Conservation (phyloP, 176 grass and related monocot species). For the Oryza glumipatula region DNA sequence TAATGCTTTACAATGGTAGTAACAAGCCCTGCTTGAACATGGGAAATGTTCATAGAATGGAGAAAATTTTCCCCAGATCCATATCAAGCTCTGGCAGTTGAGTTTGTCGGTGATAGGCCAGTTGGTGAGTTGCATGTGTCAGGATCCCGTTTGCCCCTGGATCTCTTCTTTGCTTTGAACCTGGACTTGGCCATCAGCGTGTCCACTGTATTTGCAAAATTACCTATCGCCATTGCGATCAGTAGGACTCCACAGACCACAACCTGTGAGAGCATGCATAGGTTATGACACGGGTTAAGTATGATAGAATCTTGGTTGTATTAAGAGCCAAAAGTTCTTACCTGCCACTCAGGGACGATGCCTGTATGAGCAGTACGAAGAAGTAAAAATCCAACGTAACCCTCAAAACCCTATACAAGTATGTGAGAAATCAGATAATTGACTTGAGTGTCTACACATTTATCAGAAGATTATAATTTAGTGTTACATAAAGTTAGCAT, state of each 20-base stretch:
- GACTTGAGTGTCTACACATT: neutral
- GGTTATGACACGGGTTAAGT: conserved; percentile 24
- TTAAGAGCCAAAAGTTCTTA: conserved; percentile 40
- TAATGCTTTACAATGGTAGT: conserved; percentile 54
- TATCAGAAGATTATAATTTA: conserved; percentile 16
- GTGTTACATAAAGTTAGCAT: conserved; percentile 11
- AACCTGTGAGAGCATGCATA: conserved; percentile 53
- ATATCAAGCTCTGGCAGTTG: conserved; percentile 41
- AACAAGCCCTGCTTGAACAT: conserved; percentile 35
- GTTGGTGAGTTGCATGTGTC: conserved; percentile 42
- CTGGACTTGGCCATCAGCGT: conserved; percentile 78
- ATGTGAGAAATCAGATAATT: neutral
- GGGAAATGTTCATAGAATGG: conserved; percentile 17
- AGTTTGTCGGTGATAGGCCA: conserved; percentile 37
- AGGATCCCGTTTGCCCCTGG: conserved; percentile 65
- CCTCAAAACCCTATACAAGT: conserved; percentile 81
- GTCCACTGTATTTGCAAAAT: conserved; percentile 88
- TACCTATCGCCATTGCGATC: conserved; percentile 93
- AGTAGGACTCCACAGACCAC: conserved; percentile 81
- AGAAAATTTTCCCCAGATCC: neutral
- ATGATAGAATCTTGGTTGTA: neutral
- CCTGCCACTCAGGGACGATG: conserved; percentile 87
- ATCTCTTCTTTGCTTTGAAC: conserved; percentile 89
- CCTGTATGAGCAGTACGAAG: conserved; percentile 72
- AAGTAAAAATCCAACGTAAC: conserved; percentile 82